Percentiles rank a stretch among this genome's conserved stretches.
These are phyloP conservation scores for Cymbopogon citratus DNA, from an alignment of 176 grass and related monocot species.

Conservation along the genomic window DNA sequence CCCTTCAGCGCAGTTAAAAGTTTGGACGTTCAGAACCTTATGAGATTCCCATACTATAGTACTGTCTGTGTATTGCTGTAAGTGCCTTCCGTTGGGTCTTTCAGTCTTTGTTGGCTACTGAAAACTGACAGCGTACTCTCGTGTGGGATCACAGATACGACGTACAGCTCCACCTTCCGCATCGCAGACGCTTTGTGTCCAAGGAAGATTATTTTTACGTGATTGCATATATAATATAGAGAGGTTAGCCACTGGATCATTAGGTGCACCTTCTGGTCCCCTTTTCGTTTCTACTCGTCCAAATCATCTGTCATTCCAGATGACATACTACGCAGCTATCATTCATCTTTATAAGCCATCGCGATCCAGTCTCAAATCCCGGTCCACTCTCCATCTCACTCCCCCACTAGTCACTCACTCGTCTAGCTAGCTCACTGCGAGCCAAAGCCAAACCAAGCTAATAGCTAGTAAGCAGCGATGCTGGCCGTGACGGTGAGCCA, in stretches of 20 bases:
- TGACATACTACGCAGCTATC: background rate
- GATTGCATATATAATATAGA: background rate
- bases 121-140: background rate
- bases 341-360: slow-evolving; percentile 31
- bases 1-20: background rate
- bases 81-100: background rate
- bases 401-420: background rate
- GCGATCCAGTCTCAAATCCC: background rate
- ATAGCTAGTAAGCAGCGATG: background rate
- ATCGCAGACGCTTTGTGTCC: slow-evolving; percentile 26
- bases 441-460: background rate
- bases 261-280: slow-evolving; percentile 33
- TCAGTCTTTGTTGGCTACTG: background rate
- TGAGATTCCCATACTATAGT: background rate
- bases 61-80: no score
- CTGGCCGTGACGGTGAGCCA: slow-evolving; percentile 33
- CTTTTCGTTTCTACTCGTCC: background rate
- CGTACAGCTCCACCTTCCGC: no score
- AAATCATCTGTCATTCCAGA: background rate
- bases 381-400: slow-evolving; percentile 7
- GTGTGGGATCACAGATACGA: background rate
- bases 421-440: background rate
- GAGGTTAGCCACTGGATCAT: background rate
- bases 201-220: slow-evolving; percentile 26
- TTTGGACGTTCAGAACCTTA: background rate